Evolutionary conservation across 495 filamentous ascomycete genomes (phyloP).

Genomic region (Parathielavia appendiculata): DNA sequence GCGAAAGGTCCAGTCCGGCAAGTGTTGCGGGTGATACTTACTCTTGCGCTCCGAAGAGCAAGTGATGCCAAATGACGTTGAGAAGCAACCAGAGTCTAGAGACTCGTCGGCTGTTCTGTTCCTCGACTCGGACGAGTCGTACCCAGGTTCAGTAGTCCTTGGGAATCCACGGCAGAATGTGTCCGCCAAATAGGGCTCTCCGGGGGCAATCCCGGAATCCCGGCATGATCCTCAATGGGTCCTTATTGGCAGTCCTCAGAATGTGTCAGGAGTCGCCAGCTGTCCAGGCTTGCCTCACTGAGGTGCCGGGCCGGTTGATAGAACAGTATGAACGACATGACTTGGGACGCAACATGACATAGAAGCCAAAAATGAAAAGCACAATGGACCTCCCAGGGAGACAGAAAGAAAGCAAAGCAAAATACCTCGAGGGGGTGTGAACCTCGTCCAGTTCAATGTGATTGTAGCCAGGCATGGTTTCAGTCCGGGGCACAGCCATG

Average conservation of each 20-base stretch:
- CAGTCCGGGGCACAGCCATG: constrained; percentile 41
- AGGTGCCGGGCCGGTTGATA: constrained; percentile 14
- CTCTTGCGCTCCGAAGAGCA: not conserved
- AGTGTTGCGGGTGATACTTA: constrained; percentile 3
- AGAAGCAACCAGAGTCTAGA: not conserved
- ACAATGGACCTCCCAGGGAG: constrained; percentile 33
- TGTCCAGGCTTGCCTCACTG: constrained; percentile 24
- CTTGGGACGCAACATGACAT: constrained; percentile 25
- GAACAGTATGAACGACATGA: constrained; percentile 26
- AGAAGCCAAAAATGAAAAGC: constrained; percentile 19
- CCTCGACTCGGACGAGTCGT: constrained; percentile 20
- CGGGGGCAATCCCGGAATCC: not conserved
- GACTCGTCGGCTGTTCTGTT: constrained; percentile 4
- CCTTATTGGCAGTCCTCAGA: constrained; percentile 9
- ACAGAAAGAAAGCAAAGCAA: constrained; percentile 31
- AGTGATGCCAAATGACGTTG: constrained; percentile 5
- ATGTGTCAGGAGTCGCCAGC: constrained; percentile 5
- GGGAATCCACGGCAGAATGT: constrained; percentile 13
- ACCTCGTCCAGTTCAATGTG: constrained; percentile 49
- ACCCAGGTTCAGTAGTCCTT: not conserved
- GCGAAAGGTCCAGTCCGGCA: not conserved
- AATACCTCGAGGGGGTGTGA: constrained; percentile 52
- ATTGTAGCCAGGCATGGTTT: constrained; percentile 46
- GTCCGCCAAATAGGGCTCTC: constrained; percentile 9
- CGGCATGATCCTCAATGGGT: constrained; percentile 11